Evolutionary conservation across 202 grass and related monocot genomes (phyloP).

Genomic region (Brachypodium distachyon): DNA sequence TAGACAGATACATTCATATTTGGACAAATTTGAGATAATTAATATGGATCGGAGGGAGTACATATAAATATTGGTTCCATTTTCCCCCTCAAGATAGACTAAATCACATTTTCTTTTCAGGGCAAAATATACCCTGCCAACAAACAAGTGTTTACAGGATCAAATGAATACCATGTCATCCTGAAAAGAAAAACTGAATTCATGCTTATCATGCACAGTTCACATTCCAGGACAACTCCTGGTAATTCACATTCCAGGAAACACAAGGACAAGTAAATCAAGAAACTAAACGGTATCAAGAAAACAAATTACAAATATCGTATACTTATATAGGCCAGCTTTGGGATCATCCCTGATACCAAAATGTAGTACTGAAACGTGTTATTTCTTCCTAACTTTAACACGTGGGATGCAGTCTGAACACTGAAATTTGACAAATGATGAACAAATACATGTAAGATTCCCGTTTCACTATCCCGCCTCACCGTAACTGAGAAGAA

Average conservation of each 20-base stretch:
- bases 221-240: no score
- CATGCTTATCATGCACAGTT: background rate
- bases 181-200: background rate
- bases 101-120: no score
- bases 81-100: no score
- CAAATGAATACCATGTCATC: background rate
- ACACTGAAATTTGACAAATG: slow-evolving; percentile 5
- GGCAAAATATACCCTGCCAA: no score
- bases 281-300: background rate
- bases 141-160: background rate
- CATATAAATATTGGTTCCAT: no score
- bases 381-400: background rate
- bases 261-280: background rate
- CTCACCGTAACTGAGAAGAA: slow-evolving; percentile 9
- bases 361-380: background rate
- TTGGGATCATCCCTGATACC: background rate
- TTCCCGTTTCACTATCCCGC: slow-evolving; percentile 19
- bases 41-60: no score
- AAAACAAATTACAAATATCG: background rate
- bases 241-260: background rate
- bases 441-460: slow-evolving; percentile 11
- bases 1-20: no score
- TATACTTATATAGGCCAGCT: background rate
- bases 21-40: no score
- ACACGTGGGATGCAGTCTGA: slow-evolving; percentile 18